phyloP scores from a whole-genome alignment of 352 stramenopile species.

The Phytophthora uliginosa region DNA sequence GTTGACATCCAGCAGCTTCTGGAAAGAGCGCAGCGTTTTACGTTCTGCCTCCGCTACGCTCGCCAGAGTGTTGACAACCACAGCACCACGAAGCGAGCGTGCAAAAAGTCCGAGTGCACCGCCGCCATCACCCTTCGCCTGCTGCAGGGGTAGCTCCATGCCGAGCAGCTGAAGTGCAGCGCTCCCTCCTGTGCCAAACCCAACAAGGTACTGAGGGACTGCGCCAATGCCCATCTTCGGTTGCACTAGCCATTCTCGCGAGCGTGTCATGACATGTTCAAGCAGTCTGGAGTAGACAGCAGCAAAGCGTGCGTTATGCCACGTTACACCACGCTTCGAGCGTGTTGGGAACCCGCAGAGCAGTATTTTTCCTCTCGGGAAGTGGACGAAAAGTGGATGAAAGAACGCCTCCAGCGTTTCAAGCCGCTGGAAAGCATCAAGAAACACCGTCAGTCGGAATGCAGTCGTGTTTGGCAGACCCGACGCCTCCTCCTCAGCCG shows the following conservation, averaged over 20 bases:
- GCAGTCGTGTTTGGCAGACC: conserved; percentile 10
- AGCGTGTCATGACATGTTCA: conserved; percentile 54
- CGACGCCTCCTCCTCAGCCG: conserved; percentile 20
- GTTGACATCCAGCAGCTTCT: conserved; percentile 23
- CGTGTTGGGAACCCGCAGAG: conserved; percentile 67
- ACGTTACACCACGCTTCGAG: conserved; percentile 42
- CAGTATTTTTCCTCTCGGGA: conserved; percentile 72
- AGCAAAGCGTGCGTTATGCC: conserved; percentile 65
- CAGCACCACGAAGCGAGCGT: conserved; percentile 52
- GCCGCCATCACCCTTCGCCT: conserved; percentile 18
- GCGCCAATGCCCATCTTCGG: conserved; percentile 71
- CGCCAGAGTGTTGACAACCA: conserved; percentile 65
- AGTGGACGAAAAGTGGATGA: conserved; percentile 58
- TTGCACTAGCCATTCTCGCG: conserved; percentile 79
- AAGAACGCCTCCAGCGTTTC: conserved; percentile 75
- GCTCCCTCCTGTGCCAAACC: conserved; percentile 65
- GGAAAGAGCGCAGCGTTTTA: conserved; percentile 28
- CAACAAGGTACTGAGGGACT: conserved; percentile 74
- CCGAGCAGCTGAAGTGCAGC: conserved; percentile 61
- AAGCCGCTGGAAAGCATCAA: conserved; percentile 75
- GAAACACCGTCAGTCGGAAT: conserved; percentile 73
- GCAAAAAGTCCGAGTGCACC: conserved; percentile 52
- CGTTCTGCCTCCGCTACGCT: conserved; percentile 37
- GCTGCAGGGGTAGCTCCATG: conserved; percentile 49
- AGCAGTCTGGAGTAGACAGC: conserved; percentile 60